A percentile compares a stretch with the other conserved stretches of the same genome.
These are phyloP conservation scores for Penicillium sp. DNA, from an alignment of 2,329 filamentous ascomycete genomes.

Conservation along the genomic window DNA sequence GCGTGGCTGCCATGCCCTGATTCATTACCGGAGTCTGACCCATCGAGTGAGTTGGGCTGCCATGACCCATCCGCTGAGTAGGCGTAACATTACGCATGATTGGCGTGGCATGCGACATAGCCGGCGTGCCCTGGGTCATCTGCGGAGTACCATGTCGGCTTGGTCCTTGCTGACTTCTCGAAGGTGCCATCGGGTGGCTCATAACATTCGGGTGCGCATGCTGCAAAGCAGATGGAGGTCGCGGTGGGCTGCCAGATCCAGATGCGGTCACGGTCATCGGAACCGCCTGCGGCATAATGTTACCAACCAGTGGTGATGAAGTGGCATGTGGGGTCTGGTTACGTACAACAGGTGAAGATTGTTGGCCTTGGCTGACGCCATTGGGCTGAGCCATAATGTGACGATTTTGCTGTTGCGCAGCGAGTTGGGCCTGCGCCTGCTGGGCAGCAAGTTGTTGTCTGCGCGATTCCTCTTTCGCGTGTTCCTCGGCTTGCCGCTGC, in stretches of 20 bases:
- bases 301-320: constrained; percentile 48
- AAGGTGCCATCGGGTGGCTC: constrained; percentile 47
- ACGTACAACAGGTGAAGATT: constrained; percentile 49
- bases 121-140: constrained; percentile 48
- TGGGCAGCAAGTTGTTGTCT: constrained; percentile 46
- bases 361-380: constrained; percentile 43
- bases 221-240: constrained; percentile 48
- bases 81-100: constrained; percentile 50
- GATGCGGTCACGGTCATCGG: constrained; percentile 49
- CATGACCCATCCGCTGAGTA: constrained; percentile 48
- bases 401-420: constrained; percentile 50
- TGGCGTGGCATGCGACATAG: constrained; percentile 49
- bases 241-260: constrained; percentile 48
- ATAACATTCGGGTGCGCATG: constrained; percentile 49
- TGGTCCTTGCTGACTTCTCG: constrained; percentile 47
- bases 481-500: constrained; percentile 47
- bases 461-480: constrained; percentile 41
- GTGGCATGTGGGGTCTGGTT: constrained; percentile 48
- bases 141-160: constrained; percentile 51
- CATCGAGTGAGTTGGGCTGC: constrained; percentile 46
- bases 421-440: constrained; percentile 47
- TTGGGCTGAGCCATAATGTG: constrained; percentile 52
- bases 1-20: constrained; percentile 43
- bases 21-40: constrained; percentile 48
- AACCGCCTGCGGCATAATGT: constrained; percentile 42